Evolutionary conservation across 768 basidiomycete genomes (phyloP).

Genomic region (Leccinellum rugosiceps): DNA sequence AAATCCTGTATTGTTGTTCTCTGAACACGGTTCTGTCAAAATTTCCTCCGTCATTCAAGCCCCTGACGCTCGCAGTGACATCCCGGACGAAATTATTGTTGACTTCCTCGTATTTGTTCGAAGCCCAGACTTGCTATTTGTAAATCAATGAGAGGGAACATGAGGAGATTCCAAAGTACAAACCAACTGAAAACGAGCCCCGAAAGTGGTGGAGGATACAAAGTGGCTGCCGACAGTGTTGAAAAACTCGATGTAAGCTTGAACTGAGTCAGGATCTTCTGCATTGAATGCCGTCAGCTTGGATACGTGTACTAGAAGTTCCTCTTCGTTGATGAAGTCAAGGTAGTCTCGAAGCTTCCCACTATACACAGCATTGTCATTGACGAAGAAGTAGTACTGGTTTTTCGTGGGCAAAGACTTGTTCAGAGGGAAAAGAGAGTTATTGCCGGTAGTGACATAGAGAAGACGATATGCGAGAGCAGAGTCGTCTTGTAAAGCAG

Average conservation of each 20-base stretch:
- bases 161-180: not conserved
- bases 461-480: slow-evolving; percentile 6
- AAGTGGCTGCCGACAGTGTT: slow-evolving; percentile 6
- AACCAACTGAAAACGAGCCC: slow-evolving; percentile 6
- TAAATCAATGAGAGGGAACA: not conserved
- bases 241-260: slow-evolving; percentile 5
- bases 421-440: slow-evolving; percentile 3
- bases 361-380: not conserved
- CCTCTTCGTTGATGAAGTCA: slow-evolving; percentile 6
- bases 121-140: slow-evolving; percentile 6
- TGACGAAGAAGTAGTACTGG: slow-evolving; percentile 5
- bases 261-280: not conserved
- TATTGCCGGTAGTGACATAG: not conserved
- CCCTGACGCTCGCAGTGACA: slow-evolving; percentile 8
- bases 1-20: too few species aligned
- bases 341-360: slow-evolving; percentile 1
- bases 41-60: slow-evolving; percentile 5
- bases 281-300: slow-evolving; percentile 1
- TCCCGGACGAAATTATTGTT: slow-evolving; percentile 1
- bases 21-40: not conserved
- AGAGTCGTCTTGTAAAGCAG: not conserved
- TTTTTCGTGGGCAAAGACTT: slow-evolving; percentile 1
- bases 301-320: slow-evolving; percentile 1
- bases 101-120: slow-evolving; percentile 5
- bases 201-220: not conserved